phyloP scores from a whole-genome alignment of 306 rosid species.

The Trifolium subterraneum region DNA sequence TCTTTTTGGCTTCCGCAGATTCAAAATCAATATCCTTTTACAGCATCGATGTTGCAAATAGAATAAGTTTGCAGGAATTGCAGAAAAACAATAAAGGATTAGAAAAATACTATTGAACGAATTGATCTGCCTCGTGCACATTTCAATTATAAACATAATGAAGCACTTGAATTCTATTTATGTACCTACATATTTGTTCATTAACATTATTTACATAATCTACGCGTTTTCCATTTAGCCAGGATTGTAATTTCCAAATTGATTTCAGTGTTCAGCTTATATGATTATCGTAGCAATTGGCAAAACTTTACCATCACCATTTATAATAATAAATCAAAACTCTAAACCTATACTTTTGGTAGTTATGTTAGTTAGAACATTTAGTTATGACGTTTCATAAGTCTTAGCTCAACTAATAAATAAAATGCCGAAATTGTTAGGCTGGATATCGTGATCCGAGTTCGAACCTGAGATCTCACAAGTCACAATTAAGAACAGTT shows the following conservation, averaged over 20 bases:
- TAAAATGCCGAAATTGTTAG: too few relatives aligned
- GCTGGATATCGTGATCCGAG: too few relatives aligned
- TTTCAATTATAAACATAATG: background rate
- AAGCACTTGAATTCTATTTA: background rate
- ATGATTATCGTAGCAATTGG: constrained; percentile 22
- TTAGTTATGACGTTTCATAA: too few relatives aligned
- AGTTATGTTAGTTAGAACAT: too few relatives aligned
- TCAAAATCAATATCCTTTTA: constrained; percentile 72
- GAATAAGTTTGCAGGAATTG: background rate
- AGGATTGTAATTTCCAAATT: constrained; percentile 3
- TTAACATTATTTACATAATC: constrained; percentile 12
- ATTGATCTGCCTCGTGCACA: constrained; percentile 15
- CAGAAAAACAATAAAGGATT: background rate
- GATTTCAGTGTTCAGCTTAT: constrained; percentile 5
- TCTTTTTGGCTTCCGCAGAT: constrained; percentile 60
- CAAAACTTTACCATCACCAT: background rate
- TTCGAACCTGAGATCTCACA: too few relatives aligned
- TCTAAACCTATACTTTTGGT: background rate
- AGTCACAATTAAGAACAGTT: too few relatives aligned
- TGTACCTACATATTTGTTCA: background rate
- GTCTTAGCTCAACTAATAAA: too few relatives aligned
- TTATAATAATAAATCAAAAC: background rate
- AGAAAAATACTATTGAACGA: constrained; percentile 2
- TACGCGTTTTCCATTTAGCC: background rate
- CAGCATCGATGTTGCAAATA: background rate